A percentile compares a stretch with the other conserved stretches of the same genome.
These are phyloP conservation scores for Zygotorulaspora danielsina DNA, from an alignment of 805 yeast species.

Conservation along the genomic window DNA sequence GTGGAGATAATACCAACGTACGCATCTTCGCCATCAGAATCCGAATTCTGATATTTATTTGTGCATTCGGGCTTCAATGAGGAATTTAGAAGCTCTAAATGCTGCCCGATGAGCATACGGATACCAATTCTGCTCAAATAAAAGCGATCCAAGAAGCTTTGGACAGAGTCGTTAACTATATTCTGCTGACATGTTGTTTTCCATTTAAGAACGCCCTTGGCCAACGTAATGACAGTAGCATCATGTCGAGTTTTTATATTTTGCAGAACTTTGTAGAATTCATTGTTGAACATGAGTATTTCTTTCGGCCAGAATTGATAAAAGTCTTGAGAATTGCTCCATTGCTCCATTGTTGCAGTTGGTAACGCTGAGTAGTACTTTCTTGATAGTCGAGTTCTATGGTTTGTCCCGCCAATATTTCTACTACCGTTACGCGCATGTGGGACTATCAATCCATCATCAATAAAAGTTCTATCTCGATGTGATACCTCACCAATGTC, in stretches of 20 bases:
- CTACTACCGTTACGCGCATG: background rate
- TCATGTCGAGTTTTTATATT: slow-evolving; percentile 81
- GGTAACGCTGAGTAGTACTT: slow-evolving; percentile 13
- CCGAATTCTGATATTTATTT: slow-evolving; percentile 42
- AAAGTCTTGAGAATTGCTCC: slow-evolving; percentile 10
- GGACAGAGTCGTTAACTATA: slow-evolving; percentile 67
- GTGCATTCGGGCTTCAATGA: slow-evolving; percentile 4
- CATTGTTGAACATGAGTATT: slow-evolving; percentile 63
- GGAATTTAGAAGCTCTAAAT: slow-evolving; percentile 54
- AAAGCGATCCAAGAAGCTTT: slow-evolving; percentile 76
- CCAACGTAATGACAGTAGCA: slow-evolving; percentile 88
- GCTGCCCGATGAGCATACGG: slow-evolving; percentile 92
- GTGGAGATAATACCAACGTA: slow-evolving; percentile 89
- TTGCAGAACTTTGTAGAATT: slow-evolving; percentile 60
- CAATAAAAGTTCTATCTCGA: slow-evolving; percentile 34
- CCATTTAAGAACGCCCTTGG: slow-evolving; percentile 92
- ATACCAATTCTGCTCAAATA: slow-evolving; percentile 91
- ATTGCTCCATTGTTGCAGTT: slow-evolving; percentile 9
- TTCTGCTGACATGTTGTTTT: slow-evolving; percentile 47
- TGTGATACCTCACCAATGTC: slow-evolving; percentile 1
- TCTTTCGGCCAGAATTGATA: slow-evolving; percentile 58
- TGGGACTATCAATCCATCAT: slow-evolving; percentile 46
- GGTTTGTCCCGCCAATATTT: background rate
- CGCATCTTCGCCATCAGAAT: slow-evolving; percentile 48
- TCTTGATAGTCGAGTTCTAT: slow-evolving; percentile 7